Evolutionary conservation across 805 yeast genomes (phyloP).

Genomic region (Suhomyces sp.): DNA sequence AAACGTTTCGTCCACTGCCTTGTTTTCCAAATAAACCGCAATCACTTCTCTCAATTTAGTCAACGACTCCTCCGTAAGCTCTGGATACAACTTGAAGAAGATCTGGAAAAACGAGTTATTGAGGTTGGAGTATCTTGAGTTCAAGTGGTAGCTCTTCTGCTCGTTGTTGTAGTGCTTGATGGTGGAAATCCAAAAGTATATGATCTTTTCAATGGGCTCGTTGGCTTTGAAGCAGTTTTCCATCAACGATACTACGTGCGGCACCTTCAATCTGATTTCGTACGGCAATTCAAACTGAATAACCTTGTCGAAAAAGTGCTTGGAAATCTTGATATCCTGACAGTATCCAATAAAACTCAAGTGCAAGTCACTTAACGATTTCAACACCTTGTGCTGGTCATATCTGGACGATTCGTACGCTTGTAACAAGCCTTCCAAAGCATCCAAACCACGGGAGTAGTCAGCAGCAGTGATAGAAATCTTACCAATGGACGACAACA

Average conservation of each 20-base stretch:
- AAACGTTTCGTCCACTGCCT: slow-evolving; percentile 73
- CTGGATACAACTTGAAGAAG: slow-evolving; percentile 59
- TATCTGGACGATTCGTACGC: slow-evolving; percentile 26
- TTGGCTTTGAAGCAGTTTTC: slow-evolving; percentile 57
- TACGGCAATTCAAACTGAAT: slow-evolving; percentile 70
- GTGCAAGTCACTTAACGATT: slow-evolving; percentile 67
- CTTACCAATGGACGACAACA: slow-evolving; percentile 70
- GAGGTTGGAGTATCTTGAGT: slow-evolving; percentile 68
- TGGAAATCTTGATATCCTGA: slow-evolving; percentile 67
- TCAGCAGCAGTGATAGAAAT: slow-evolving; percentile 66
- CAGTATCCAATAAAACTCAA: slow-evolving; percentile 75
- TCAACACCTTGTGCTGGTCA: slow-evolving; percentile 24
- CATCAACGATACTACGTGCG: slow-evolving; percentile 63
- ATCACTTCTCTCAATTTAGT: slow-evolving; percentile 55
- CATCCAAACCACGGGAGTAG: slow-evolving; percentile 60
- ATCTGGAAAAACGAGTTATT: slow-evolving; percentile 66
- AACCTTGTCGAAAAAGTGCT: slow-evolving; percentile 71
- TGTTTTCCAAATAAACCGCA: slow-evolving; percentile 51
- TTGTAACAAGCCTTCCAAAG: slow-evolving; percentile 58
- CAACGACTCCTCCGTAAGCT: slow-evolving; percentile 53
- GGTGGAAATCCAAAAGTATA: slow-evolving; percentile 61
- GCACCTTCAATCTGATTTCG: slow-evolving; percentile 65
- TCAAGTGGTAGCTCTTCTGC: slow-evolving; percentile 49
- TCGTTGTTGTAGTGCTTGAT: slow-evolving; percentile 46
- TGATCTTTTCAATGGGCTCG: slow-evolving; percentile 55